A percentile compares a stretch with the other conserved stretches of the same genome.
Evolutionary conservation across 768 basidiomycete genomes (phyloP).

Genomic region (Tricholoma sp.): DNA sequence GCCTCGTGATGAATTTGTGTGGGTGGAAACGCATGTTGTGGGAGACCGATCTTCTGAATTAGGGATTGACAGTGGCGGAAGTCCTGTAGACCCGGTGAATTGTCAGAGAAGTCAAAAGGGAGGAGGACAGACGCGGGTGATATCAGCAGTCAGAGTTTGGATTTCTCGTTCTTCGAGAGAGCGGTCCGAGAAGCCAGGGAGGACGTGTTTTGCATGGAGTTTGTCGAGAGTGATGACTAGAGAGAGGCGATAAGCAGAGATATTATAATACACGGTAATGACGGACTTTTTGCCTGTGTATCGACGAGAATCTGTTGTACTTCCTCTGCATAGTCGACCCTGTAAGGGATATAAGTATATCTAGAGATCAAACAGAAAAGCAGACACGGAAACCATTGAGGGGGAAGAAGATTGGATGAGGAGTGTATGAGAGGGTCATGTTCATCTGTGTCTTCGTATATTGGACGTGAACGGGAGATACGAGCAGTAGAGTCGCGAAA

Average conservation of each 20-base stretch:
- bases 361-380: conserved; percentile 15
- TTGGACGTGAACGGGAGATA: conserved; percentile 19
- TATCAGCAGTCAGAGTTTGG: conserved; percentile 74
- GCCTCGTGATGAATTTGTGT: conserved; percentile 42
- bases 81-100: conserved; percentile 38
- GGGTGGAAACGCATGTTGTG: conserved; percentile 63
- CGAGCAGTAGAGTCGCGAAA: conserved; percentile 75
- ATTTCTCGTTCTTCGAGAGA: conserved; percentile 93
- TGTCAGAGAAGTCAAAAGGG: background rate
- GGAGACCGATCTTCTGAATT: conserved; percentile 69
- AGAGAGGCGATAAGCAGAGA: conserved; percentile 12
- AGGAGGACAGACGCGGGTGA: conserved; percentile 68
- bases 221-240: conserved; percentile 88
- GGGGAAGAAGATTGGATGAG: conserved; percentile 60
- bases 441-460: conserved; percentile 50
- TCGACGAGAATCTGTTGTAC: conserved; percentile 73
- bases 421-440: conserved; percentile 66
- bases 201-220: conserved; percentile 91
- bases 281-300: conserved; percentile 70
- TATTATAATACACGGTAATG: conserved; percentile 22
- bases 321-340: conserved; percentile 92
- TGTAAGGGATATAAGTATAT: conserved; percentile 27
- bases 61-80: conserved; percentile 59
- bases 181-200: conserved; percentile 96
- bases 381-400: conserved; percentile 62